phyloP scores from a whole-genome alignment of 495 filamentous ascomycete species.

The Sordaria brevicollis region DNA sequence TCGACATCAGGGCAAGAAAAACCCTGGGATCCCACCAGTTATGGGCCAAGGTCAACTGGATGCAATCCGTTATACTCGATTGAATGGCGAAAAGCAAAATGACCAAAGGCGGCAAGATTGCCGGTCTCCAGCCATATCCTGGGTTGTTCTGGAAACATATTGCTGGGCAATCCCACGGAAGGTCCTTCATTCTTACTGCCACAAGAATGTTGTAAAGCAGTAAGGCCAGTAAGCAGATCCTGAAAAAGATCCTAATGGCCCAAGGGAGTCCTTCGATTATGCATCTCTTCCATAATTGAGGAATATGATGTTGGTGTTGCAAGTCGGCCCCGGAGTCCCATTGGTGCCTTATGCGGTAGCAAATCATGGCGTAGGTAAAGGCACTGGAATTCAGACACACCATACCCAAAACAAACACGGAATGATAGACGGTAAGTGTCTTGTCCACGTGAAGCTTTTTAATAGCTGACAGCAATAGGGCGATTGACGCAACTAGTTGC shows the following conservation, averaged over 20 bases:
- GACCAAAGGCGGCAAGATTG: neutral
- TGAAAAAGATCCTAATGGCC: neutral
- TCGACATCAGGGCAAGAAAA: neutral
- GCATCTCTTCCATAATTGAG: neutral
- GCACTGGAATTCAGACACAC: neutral
- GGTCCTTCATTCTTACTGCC: neutral
- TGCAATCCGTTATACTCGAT: neutral
- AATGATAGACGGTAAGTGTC: neutral
- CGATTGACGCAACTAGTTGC: neutral
- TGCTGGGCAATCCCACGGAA: neutral
- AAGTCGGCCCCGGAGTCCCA: neutral
- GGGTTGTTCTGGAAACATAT: neutral
- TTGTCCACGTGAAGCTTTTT: neutral
- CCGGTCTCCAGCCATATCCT: neutral
- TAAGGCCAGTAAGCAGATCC: neutral
- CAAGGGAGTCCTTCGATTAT: neutral
- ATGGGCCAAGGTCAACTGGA: neutral
- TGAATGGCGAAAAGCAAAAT: neutral
- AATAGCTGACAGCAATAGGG: neutral
- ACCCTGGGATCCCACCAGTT: neutral
- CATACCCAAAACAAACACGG: neutral
- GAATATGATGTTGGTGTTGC: neutral
- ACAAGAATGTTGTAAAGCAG: neutral
- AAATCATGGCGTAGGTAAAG: neutral
- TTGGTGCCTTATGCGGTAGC: neutral